Evolutionary conservation across 2,329 filamentous ascomycete species (phyloP), one percentile per base, ranked within the genome.

Genomic region (Coniochaeta sp.): DNA sequence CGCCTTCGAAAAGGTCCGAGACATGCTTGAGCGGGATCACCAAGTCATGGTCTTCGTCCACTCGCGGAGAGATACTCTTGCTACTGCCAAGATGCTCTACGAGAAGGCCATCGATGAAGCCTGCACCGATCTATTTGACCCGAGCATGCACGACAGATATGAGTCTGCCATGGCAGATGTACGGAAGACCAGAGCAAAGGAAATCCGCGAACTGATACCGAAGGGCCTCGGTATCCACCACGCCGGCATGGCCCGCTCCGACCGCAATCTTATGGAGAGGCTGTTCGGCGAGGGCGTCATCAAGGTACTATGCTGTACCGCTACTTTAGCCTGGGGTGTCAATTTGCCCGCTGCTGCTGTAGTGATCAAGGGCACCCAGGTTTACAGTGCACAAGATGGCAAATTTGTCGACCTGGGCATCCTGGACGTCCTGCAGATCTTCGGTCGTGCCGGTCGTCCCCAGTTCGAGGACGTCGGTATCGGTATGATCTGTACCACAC

Each of bases 41-140:
- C 94, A 99, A 67, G 81, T 99, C 58, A 99, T 99, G 95, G 92
- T 99, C 0, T 99, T 99, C 67, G 95, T 99, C 10, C 95, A 99
- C 67, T 96, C 92, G 1, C 81, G 94, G 24, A 91, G 95, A 65
- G 95, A 99, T 60, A 99, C 95, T 0, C 83, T 95, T 58, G 81
- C 87, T 55, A 95, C 92, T 1, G 91, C 94, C 45, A 86, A 88
- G 58, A 89, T 86, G 73, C 74, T 99, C 24, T 84, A 88, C 55
- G 86, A 96, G 60, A 91, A 94, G 74, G 94, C 94, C 1, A 75
- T 83, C 2, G 91, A 97, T 30, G 79, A 95, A 33, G 79, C 83
- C 40, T 89, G 87, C 56, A 73, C 83, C 10, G 88, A 95, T 53
- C 75, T 99, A 0, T 91, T 99, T 56, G 91, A 95, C 63, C 89